These are phyloP conservation scores for Chlamydomonas incerta DNA, from an alignment of 139 green algal species.

Conservation along the genomic window DNA sequence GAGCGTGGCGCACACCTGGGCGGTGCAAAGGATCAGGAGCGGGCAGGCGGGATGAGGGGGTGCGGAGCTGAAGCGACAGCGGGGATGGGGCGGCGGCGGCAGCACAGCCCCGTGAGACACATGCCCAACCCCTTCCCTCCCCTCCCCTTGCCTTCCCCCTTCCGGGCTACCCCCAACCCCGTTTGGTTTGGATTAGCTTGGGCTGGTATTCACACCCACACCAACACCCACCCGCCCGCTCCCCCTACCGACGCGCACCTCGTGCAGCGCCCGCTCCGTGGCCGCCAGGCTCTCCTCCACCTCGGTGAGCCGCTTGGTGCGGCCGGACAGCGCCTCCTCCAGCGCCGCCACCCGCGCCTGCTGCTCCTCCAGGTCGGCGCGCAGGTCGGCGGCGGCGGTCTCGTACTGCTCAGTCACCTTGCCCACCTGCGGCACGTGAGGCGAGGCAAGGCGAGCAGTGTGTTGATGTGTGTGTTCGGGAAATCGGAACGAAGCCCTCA, in stretches of 20 bases:
- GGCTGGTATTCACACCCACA: too few species aligned
- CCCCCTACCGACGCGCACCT: neutral
- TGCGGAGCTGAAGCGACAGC: too few species aligned
- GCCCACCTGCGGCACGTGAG: neutral
- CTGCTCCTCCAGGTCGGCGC: conserved; percentile 6
- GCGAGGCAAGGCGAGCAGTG: neutral
- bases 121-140: too few species aligned
- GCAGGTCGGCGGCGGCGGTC: conserved; percentile 10
- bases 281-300: conserved; percentile 12
- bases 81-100: too few species aligned
- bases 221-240: neutral
- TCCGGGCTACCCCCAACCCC: too few species aligned
- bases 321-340: neutral
- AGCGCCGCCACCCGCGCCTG: neutral
- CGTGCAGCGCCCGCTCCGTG: neutral
- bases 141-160: too few species aligned
- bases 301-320: neutral
- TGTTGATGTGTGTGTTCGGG: neutral
- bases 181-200: too few species aligned
- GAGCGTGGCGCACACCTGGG: neutral
- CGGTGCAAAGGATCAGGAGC: too few species aligned
- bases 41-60: too few species aligned
- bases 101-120: too few species aligned
- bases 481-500: neutral
- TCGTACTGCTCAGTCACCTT: conserved; percentile 40